Base-by-base conservation (phyloP, 176 grass and related monocot species). In the Raddia guianensis region DNA sequence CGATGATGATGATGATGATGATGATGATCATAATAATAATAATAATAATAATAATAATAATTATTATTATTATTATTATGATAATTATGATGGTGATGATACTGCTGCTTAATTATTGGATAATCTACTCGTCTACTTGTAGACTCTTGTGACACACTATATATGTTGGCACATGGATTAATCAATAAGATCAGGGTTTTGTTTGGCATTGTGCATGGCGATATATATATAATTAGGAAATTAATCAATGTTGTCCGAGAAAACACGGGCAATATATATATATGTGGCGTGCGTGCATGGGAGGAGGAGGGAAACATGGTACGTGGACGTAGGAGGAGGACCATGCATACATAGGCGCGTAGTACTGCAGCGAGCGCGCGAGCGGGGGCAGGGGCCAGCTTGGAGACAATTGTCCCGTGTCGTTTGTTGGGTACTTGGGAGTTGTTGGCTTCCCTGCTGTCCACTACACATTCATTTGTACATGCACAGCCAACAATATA, bases 381-480 rank as follows among this genome's bases (percentile, higher is more conserved):
- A n/a, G n/a, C n/a, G n/a, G n/a, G n/a, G n/a, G n/a, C n/a, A n/a
- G n/a, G n/a, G n/a, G 27, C 71, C 65, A 74, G 63, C 74, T 83
- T n/a, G 49, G 80, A 19, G 10, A 61, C 79, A 61, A 72, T 56
- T 14, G 27, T 35, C 79, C 53, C 35, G 9, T 76, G 78, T 70
- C 77, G 54, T 76, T 73, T 18, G 37, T 45, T 76, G 55, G 60
- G 51, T 65, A 77, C 50, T 43, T 68, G 52, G 61, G 70, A 75
- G 77, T 75, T 63, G 85, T 73, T 86, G 85, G 71, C 85, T 7
- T 67, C 50, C 57, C 61, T 53, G 20, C 61, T 53, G 20, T 21
- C 63, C 19, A 49, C 27, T 27, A 1, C 37, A 49, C 73, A 27
- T 27, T 27, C 27, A 27, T 27, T 27, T 27, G 27, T n/a, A n/a